phyloP scores from a whole-genome alignment of 1,139 yeast genomes.

The Suhomyces maxii region DNA sequence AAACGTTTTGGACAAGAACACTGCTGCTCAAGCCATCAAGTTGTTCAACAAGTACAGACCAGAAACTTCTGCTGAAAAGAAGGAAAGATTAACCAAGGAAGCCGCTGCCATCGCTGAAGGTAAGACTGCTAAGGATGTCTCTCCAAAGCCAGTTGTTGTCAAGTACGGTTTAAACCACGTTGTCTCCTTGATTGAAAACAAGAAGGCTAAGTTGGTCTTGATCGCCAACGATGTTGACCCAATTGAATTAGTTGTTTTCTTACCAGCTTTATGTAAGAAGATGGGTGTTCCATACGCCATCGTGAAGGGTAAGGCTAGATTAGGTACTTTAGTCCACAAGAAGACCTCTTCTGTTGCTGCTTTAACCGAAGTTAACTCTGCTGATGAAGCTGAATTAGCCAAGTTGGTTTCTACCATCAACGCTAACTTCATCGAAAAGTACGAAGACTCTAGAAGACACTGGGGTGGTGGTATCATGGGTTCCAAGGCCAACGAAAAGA shows the following conservation, averaged over 20 bases:
- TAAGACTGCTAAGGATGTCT: slow-evolving; percentile 91
- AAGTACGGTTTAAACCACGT: slow-evolving; percentile 99
- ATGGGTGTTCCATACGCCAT: slow-evolving; percentile 99
- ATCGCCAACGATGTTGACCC: slow-evolving; percentile 99
- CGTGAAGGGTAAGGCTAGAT: slow-evolving; percentile 98
- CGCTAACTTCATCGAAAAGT: slow-evolving; percentile 88
- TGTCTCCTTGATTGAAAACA: slow-evolving; percentile 94
- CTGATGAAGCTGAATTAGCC: slow-evolving; percentile 93
- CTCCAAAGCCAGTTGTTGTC: slow-evolving; percentile 93
- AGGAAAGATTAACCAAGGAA: slow-evolving; percentile 97
- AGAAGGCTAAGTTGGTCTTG: slow-evolving; percentile 94
- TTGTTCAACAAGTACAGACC: slow-evolving; percentile 98
- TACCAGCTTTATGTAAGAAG: slow-evolving; percentile 98
- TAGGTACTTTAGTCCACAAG: slow-evolving; percentile 95
- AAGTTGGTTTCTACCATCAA: slow-evolving; percentile 88
- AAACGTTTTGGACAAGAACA: slow-evolving; percentile 94
- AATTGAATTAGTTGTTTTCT: slow-evolving; percentile 92
- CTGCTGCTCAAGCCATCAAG: slow-evolving; percentile 95
- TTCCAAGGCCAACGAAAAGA: slow-evolving; percentile 82
- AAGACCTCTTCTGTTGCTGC: slow-evolving; percentile 98
- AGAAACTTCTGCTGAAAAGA: slow-evolving; percentile 95
- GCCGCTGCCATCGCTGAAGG: slow-evolving; percentile 99
- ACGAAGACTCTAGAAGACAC: slow-evolving; percentile 94
- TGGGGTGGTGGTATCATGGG: slow-evolving; percentile 99
- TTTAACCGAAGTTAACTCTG: slow-evolving; percentile 88